Evolutionary conservation across 192 early-diverging fungal species (phyloP), one percentile per base, ranked within the genome.

Genomic region (Mortierella claussenii): DNA sequence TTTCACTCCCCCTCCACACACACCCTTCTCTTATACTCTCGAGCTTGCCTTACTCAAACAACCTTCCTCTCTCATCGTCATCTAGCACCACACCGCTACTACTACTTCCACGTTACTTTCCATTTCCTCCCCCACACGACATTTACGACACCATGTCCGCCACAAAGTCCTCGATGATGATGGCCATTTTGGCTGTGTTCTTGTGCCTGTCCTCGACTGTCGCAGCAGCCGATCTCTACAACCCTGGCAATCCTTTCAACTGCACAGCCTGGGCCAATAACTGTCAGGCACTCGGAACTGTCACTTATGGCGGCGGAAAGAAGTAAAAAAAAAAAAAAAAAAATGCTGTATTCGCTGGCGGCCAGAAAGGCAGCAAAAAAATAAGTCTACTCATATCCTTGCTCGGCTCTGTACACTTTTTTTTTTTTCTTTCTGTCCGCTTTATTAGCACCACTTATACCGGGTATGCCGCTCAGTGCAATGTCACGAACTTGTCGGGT

Each of bases 151-250:
- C 27, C 55, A 75, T 66, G 63, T 55, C 49, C 20, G 20, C 56
- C 50, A 8, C 56, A 53, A 75, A 75, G 45, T 49, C 63, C 42
- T 20, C 47, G 47, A 60, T 75, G 43, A 53, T 74, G 40, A 62
- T 75, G 26, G 63, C 71, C 57, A 40, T 75, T 18, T 42, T 75
- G 62, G 71, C 63, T 13, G 30, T 75, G 36, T 36, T 75, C 64
- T 28, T 75, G 17, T 74, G 61, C 37, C 17, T 66, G 26, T 28
- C 71, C 42, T 60, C 63, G 21, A 60, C 71, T 12, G 70, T 75
- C 23, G 37, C 42, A 15, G 68, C 68, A 12, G 62, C 71, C 15
- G 62, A 53, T 17, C 61, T 57, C 49, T 37, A 48, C 57, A 30
- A 45, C 45, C 63, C 63, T 31, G 63, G 71, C 30, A 53, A 60